Conservation (phyloP, 2,329 filamentous ascomycete genomes). For the Arthrobotrys conoides region DNA sequence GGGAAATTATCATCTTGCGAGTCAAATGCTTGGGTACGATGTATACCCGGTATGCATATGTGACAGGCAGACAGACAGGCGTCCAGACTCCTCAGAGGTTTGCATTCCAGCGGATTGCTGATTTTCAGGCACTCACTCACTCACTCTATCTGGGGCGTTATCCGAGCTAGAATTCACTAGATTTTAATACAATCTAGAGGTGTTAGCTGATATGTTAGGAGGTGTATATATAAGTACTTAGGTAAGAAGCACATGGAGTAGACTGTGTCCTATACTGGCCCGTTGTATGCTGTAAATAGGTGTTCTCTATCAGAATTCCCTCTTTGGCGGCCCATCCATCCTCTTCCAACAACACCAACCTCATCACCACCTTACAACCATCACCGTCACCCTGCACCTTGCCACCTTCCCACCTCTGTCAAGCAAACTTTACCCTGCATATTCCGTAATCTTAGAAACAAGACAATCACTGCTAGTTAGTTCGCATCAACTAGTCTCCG, state of each 20-base stretch:
- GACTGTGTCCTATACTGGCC: too few relatives aligned
- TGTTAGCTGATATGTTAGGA: too few relatives aligned
- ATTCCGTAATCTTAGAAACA: neutral
- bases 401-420: neutral
- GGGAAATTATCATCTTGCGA: neutral
- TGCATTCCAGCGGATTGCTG: conserved; percentile 27
- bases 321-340: neutral
- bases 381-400: neutral
- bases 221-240: too few relatives aligned
- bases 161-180: conserved; percentile 3
- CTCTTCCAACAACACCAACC: conserved; percentile 10
- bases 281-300: too few relatives aligned
- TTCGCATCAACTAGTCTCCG: neutral
- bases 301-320: too few relatives aligned
- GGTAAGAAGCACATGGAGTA: too few relatives aligned
- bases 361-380: neutral
- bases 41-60: conserved; percentile 50
- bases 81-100: neutral
- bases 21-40: neutral
- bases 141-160: conserved; percentile 3
- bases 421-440: conserved; percentile 15
- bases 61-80: conserved; percentile 26
- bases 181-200: too few relatives aligned
- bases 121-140: neutral
- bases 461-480: neutral